Conservation (phyloP, 352 stramenopile species). For the Achlya hypogyna region DNA sequence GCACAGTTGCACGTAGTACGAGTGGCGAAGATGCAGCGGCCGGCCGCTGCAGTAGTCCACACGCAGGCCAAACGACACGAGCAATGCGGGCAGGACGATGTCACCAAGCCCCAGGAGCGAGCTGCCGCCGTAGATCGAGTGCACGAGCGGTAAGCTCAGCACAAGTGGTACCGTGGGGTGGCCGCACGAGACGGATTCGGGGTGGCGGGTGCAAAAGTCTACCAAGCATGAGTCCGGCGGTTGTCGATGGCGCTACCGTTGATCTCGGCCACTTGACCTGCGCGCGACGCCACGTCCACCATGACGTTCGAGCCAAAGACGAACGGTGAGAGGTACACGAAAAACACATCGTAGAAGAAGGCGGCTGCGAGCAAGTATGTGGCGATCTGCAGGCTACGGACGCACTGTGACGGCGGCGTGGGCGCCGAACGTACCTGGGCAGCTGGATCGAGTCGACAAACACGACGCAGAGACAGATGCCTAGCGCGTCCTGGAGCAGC, state of each 20-base stretch:
- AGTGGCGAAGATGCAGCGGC: slow-evolving; percentile 39
- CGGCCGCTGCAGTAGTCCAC: slow-evolving; percentile 78
- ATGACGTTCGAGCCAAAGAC: slow-evolving; percentile 83
- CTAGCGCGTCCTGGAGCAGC: slow-evolving; percentile 85
- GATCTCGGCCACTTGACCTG: slow-evolving; percentile 23
- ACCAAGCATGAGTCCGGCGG: background rate
- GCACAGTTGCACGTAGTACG: slow-evolving; percentile 67
- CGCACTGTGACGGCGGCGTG: background rate
- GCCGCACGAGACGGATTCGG: slow-evolving; percentile 10
- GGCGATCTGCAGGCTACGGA: slow-evolving; percentile 71
- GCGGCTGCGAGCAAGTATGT: slow-evolving; percentile 73
- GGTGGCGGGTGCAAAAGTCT: slow-evolving; percentile 10
- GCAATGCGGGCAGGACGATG: slow-evolving; percentile 88
- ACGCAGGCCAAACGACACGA: slow-evolving; percentile 86
- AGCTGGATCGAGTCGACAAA: slow-evolving; percentile 82
- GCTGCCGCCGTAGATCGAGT: slow-evolving; percentile 81
- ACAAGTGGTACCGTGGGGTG: slow-evolving; percentile 40
- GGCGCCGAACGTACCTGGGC: slow-evolving; percentile 19
- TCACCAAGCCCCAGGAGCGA: slow-evolving; percentile 90
- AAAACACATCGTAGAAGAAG: slow-evolving; percentile 93
- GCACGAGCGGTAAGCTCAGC: slow-evolving; percentile 83
- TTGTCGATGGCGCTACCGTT: background rate
- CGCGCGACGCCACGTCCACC: slow-evolving; percentile 84
- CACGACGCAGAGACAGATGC: slow-evolving; percentile 80
- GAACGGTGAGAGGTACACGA: slow-evolving; percentile 87